Evolutionary conservation across 768 basidiomycete genomes (phyloP).

Genomic region (Cyathus striatus): DNA sequence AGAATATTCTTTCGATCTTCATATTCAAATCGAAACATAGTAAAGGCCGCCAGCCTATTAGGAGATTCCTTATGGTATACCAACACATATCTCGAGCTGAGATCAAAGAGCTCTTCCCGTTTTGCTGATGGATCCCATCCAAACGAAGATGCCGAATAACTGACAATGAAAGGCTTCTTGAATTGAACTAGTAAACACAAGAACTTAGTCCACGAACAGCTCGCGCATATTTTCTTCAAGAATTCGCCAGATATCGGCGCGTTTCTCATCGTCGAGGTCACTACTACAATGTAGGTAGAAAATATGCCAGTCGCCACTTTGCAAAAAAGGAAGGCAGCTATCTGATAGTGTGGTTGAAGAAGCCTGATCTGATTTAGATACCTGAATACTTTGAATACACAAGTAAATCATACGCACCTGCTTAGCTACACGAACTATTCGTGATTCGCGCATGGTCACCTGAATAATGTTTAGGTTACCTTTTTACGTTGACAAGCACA

Average conservation of each 20-base stretch:
- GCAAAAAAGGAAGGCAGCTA: not conserved
- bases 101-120: constrained; percentile 54
- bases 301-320: not conserved
- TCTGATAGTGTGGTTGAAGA: not conserved
- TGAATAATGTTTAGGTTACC: no score
- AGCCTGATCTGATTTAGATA: not conserved
- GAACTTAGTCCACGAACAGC: constrained; percentile 23
- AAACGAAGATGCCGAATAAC: constrained; percentile 53
- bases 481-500: no score
- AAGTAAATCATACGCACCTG: not conserved
- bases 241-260: constrained; percentile 38
- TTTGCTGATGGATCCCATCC: constrained; percentile 62
- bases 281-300: not conserved
- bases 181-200: not conserved
- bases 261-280: not conserved
- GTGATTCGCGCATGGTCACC: not conserved
- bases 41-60: constrained; percentile 28
- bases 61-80: constrained; percentile 15
- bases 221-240: constrained; percentile 56
- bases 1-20: constrained; percentile 56
- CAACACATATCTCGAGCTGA: constrained; percentile 56
- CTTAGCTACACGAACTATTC: not conserved
- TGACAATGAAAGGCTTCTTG: constrained; percentile 14
- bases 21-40: constrained; percentile 71
- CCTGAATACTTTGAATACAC: not conserved